Base-by-base conservation (phyloP, 73 alveolate species). In the Paramecium biaurelia region DNA sequence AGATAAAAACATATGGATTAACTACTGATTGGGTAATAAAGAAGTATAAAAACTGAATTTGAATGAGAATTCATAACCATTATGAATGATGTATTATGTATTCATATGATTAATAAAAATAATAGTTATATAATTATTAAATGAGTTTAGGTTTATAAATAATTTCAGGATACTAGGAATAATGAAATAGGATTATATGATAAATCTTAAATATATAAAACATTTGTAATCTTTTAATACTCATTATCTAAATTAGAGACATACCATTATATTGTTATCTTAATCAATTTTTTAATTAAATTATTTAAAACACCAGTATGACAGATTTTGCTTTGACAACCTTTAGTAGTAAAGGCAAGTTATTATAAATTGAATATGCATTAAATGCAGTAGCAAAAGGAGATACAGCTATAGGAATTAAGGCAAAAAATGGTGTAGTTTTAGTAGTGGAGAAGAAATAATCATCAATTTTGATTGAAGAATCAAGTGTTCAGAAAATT, bases 331-430 rank as follows among this genome's bases (percentile, higher is more conserved):
- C 92, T 23, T 49, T 97, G 70, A 97, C 99, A 74, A 97, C 99
- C 12, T 97, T 97, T 90, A 93, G 96, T 42, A 85, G 92, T 34
- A 93, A 95, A 56, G 99, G 99, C 21, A 93, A 95, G 41, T 95
- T 97, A 43, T 85, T 94, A 35, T 97, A 97, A 92, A 96, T 97
- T 20, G 95, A 95, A 59, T 97, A 96, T 85, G 99, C 99, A 15
- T 92, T 96, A 32, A 96, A 96, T 47, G 99, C 99, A 10, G 99
- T 97, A 18, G 98, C 93, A 38, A 95, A 97, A 24, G 99, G 99
- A 34, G 99, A 97, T 74, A 97, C 99, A 35, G 93, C 97, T n/a
- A 93, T 96, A 53, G 98, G 98, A 74, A 94, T 97, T 76, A 96
- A 94, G 58, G 98, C 99, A 45, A 97, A 95, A 95, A 95, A 97